Conservation (phyloP, 129 eudicot species). For the Scalesia atractyloides region DNA sequence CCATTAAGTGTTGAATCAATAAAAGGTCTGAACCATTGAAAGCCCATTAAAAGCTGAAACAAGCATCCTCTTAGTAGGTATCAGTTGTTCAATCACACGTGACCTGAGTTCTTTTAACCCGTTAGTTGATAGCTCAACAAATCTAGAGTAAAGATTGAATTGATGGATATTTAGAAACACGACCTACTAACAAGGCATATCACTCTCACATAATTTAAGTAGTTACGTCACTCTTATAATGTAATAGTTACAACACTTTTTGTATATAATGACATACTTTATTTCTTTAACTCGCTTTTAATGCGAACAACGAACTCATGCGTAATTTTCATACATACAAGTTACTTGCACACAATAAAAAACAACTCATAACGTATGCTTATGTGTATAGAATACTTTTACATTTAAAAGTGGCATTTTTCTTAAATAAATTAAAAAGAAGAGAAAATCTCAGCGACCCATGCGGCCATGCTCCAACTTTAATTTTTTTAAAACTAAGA, state of each 20-base stretch:
- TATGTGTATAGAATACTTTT: neutral
- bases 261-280: neutral
- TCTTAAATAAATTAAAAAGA: neutral
- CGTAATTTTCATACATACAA: neutral
- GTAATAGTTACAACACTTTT: no score
- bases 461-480: conserved; percentile 12
- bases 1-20: no score
- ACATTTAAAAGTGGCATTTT: no score
- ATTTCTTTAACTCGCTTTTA: no score
- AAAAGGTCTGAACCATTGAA: no score
- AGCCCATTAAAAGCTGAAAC: no score
- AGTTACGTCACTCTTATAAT: no score
- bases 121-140: neutral
- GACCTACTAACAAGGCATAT: neutral
- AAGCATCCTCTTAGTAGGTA: neutral
- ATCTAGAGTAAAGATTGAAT: neutral
- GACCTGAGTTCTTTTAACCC: neutral
- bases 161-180: neutral
- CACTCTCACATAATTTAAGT: no score
- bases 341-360: neutral
- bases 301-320: no score
- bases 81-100: neutral
- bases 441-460: conserved; percentile 4
- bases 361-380: neutral
- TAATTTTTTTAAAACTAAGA: conserved; percentile 16